These are phyloP conservation scores for Starmera caribaea DNA, from an alignment of 805 yeast species.

Conservation along the genomic window DNA sequence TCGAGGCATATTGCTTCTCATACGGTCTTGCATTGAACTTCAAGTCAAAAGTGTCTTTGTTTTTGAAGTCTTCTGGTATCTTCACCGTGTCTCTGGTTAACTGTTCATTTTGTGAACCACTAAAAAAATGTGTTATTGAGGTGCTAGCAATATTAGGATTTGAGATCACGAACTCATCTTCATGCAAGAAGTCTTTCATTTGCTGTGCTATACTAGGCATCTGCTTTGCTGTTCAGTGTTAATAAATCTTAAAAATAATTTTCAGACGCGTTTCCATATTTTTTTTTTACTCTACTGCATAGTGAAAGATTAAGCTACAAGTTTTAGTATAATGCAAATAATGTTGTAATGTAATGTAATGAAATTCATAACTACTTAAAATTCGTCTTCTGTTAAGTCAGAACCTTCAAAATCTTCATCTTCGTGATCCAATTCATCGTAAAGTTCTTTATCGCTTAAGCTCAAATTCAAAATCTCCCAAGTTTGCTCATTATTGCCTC, in stretches of 20 bases:
- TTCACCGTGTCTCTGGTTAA: constrained; percentile 2
- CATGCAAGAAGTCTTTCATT: constrained; percentile 4
- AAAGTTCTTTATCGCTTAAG: neutral
- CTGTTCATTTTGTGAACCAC: constrained; percentile 4
- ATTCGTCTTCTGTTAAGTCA: too few species aligned
- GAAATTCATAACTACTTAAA: too few species aligned
- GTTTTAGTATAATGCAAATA: too few species aligned
- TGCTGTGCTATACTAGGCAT: constrained; percentile 3
- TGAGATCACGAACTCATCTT: constrained; percentile 3
- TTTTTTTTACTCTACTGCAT: neutral
- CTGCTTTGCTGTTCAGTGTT: neutral
- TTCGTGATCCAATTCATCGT: constrained; percentile 9
- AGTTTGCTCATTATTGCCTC: constrained; percentile 28
- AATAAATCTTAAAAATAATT: neutral
- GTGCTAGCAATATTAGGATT: neutral
- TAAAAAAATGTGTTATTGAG: neutral
- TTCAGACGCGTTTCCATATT: neutral
- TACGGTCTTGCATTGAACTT: constrained; percentile 31
- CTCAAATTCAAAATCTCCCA: constrained; percentile 17
- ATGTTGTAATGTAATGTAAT: too few species aligned
- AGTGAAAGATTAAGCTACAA: too few species aligned
- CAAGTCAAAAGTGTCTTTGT: constrained; percentile 8
- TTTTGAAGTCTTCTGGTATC: constrained; percentile 8
- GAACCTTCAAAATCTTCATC: neutral
- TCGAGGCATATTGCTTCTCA: constrained; percentile 45